Conservation (phyloP, 2,329 filamentous ascomycete genomes). For the Talaromyces sp. region DNA sequence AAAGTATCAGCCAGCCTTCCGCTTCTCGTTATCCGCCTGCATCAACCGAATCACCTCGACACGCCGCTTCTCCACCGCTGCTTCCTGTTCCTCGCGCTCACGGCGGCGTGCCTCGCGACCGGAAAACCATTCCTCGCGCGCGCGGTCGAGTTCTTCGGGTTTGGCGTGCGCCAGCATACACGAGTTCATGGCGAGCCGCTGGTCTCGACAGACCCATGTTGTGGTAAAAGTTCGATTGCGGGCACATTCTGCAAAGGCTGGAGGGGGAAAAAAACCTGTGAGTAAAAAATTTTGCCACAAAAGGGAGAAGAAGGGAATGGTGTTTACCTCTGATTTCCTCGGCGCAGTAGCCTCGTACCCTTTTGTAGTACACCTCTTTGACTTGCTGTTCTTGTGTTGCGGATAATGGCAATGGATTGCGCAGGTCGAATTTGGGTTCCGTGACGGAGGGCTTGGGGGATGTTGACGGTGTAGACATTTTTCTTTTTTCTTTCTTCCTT, state of each 20-base stretch:
- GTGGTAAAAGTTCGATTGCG: conserved; percentile 79
- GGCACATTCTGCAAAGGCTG: conserved; percentile 90
- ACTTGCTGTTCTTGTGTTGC: conserved; percentile 77
- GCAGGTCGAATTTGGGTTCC: conserved; percentile 35
- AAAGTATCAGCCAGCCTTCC: background rate
- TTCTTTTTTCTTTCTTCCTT: background rate
- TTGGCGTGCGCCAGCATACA: conserved; percentile 90
- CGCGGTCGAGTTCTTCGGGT: conserved; percentile 76
- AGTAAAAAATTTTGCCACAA: background rate
- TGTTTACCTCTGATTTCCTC: conserved; percentile 68
- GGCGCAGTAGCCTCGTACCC: conserved; percentile 70
- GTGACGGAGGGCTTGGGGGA: conserved; percentile 17
- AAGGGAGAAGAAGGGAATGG: background rate
- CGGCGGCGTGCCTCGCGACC: conserved; percentile 64
- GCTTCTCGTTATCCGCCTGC: conserved; percentile 31
- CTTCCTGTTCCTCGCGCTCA: conserved; percentile 60
- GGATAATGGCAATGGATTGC: conserved; percentile 78
- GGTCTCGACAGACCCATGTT: conserved; percentile 75
- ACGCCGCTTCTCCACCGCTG: conserved; percentile 33
- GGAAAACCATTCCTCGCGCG: conserved; percentile 90
- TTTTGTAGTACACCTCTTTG: conserved; percentile 71
- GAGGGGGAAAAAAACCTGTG: conserved; percentile 1
- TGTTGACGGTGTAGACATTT: conserved; percentile 20
- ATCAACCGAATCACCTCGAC: conserved; percentile 38
- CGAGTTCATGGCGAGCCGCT: conserved; percentile 81